Percentiles rank a stretch among this genome's conserved stretches.
Evolutionary conservation across 2,329 filamentous ascomycete species (phyloP).

Genomic region (Paraphoma chrysanthemicola): DNA sequence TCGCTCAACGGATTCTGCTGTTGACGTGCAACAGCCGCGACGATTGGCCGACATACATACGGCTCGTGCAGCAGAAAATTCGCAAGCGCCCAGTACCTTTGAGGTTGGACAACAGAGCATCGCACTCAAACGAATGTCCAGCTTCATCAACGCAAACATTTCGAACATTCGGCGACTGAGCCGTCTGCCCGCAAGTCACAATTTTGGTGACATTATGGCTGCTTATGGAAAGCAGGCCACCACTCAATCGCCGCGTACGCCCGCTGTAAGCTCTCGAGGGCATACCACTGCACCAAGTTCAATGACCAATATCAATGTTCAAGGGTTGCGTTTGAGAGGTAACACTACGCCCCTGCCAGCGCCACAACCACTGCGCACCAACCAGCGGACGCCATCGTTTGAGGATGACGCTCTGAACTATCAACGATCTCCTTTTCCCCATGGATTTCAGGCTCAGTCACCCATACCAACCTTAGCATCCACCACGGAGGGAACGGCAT

Average conservation of each 20-base stretch:
- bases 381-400: slow-evolving; percentile 5
- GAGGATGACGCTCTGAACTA: slow-evolving; percentile 5
- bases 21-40: slow-evolving; percentile 4
- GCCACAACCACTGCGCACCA: slow-evolving; percentile 11
- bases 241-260: background rate
- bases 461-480: background rate
- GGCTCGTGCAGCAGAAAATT: slow-evolving; percentile 13
- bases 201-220: slow-evolving; percentile 25
- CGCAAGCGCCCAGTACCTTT: slow-evolving; percentile 18
- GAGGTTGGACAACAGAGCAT: slow-evolving; percentile 18
- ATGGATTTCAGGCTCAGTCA: background rate
- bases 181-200: slow-evolving; percentile 19
- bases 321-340: slow-evolving; percentile 8
- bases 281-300: slow-evolving; percentile 1
- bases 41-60: slow-evolving; percentile 24
- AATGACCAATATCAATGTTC: slow-evolving; percentile 3
- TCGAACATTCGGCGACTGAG: slow-evolving; percentile 24
- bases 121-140: slow-evolving; percentile 21
- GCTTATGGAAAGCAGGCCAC: slow-evolving; percentile 20
- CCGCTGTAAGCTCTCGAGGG: background rate
- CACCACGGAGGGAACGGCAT: background rate
- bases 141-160: slow-evolving; percentile 25
- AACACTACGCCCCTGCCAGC: slow-evolving; percentile 10
- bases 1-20: background rate
- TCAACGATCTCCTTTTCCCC: slow-evolving; percentile 3